phyloP scores from a whole-genome alignment of 139 green algal genomes.

The Eudorina sp. region DNA sequence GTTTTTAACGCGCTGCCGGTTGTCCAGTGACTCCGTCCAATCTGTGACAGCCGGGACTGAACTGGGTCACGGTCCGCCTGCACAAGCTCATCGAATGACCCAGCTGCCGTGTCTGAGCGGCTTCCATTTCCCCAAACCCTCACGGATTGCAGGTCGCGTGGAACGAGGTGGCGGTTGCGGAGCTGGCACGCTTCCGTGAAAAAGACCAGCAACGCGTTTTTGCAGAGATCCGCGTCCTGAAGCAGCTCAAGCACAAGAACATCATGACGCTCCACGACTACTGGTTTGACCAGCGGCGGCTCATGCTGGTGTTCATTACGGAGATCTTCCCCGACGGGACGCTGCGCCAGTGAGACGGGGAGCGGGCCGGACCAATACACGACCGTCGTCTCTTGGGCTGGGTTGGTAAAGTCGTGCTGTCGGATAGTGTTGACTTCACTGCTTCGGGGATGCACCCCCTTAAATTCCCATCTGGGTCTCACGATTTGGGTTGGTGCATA shows the following conservation, averaged over 20 bases:
- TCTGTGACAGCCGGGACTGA: no score
- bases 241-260: constrained; percentile 56
- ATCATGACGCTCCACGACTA: constrained; percentile 60
- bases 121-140: no score
- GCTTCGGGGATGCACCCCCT: no score
- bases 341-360: constrained; percentile 54
- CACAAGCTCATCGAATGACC: no score
- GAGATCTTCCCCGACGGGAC: constrained; percentile 51
- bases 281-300: constrained; percentile 50
- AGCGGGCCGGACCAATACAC: not conserved
- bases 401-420: no score
- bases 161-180: constrained; percentile 54
- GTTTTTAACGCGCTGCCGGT: no score
- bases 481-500: no score
- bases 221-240: constrained; percentile 55
- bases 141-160: constrained; percentile 52
- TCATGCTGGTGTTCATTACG: constrained; percentile 68
- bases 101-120: no score
- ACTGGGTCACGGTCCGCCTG: no score
- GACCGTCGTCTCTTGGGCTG: not conserved
- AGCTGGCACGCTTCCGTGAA: constrained; percentile 37
- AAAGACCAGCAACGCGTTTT: constrained; percentile 58
- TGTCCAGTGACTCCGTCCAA: no score
- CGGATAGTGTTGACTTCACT: no score
- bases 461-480: no score